Evolutionary conservation across 352 stramenopile genomes (phyloP).

Genomic region (Phytopythium vexans): DNA sequence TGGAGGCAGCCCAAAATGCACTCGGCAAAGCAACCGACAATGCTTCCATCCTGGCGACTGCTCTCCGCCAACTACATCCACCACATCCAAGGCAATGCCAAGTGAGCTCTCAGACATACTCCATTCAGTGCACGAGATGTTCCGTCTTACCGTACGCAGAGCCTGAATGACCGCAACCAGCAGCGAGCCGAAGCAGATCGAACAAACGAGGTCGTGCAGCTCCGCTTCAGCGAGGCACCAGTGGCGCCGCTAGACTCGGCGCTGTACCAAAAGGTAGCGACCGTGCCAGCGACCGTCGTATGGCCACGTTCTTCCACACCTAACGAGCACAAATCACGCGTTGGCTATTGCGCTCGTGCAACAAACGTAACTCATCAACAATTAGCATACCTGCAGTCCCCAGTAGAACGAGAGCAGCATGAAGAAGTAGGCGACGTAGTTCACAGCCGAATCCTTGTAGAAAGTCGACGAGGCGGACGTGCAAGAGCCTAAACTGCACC

Average conservation of each 20-base stretch:
- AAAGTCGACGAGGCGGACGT: slow-evolving; percentile 9
- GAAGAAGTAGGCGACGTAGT: slow-evolving; percentile 46
- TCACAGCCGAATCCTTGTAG: slow-evolving; percentile 27
- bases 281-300: slow-evolving; percentile 89
- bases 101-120: background rate
- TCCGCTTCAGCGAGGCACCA: slow-evolving; percentile 75
- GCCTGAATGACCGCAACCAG: slow-evolving; percentile 93
- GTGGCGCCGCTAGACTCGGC: slow-evolving; percentile 84
- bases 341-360: background rate
- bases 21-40: slow-evolving; percentile 74
- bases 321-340: slow-evolving; percentile 2
- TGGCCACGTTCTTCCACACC: slow-evolving; percentile 93
- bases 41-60: slow-evolving; percentile 64
- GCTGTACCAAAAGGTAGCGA: slow-evolving; percentile 96
- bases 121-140: background rate
- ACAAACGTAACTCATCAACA: background rate
- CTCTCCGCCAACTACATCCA: slow-evolving; percentile 59
- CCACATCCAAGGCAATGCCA: background rate
- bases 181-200: slow-evolving; percentile 94
- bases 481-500: slow-evolving; percentile 18
- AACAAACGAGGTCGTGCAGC: slow-evolving; percentile 91
- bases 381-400: slow-evolving; percentile 72
- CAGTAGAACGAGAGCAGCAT: slow-evolving; percentile 93
- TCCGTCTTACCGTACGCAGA: slow-evolving; percentile 54
- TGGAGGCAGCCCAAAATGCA: slow-evolving; percentile 83